Evolutionary conservation across 331 rosid species (phyloP).

Genomic region (Phaseolus coccineus): DNA sequence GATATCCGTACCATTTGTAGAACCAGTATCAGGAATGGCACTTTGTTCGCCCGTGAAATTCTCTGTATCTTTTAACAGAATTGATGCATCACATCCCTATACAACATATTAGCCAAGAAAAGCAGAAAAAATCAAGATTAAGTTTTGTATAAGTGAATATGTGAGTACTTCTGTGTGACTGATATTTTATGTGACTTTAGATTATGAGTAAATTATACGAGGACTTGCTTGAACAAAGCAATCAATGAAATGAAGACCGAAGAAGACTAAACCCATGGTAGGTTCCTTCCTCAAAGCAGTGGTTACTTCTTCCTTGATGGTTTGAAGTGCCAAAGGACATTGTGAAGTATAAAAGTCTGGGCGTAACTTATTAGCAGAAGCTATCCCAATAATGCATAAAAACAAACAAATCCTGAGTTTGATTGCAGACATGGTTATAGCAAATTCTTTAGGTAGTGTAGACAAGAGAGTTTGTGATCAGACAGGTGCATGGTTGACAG

Average conservation of each 20-base stretch:
- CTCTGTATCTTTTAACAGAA: not conserved
- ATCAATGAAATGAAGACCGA: slow-evolving; percentile 71
- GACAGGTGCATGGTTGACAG: not conserved
- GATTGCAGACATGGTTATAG: slow-evolving; percentile 2
- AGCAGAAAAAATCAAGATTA: not conserved
- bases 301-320: not conserved
- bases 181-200: not conserved
- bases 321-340: not conserved
- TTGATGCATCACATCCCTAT: not conserved
- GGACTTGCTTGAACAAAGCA: slow-evolving; percentile 73
- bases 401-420: not conserved
- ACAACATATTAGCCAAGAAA: not conserved
- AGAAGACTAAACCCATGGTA: slow-evolving; percentile 68
- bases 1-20: not conserved
- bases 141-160: not conserved
- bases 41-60: slow-evolving; percentile 12
- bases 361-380: not conserved
- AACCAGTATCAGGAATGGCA: not conserved
- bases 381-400: not conserved
- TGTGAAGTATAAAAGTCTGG: not conserved
- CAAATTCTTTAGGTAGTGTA: not conserved
- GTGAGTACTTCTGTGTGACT: not conserved
- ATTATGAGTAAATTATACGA: not conserved
- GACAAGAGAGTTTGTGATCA: not conserved
- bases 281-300: slow-evolving; percentile 54